A percentile compares a stretch with the other conserved stretches of the same genome.
phyloP scores from a whole-genome alignment of 108 stramenopile genomes.

The Cyclotella cryptica region DNA sequence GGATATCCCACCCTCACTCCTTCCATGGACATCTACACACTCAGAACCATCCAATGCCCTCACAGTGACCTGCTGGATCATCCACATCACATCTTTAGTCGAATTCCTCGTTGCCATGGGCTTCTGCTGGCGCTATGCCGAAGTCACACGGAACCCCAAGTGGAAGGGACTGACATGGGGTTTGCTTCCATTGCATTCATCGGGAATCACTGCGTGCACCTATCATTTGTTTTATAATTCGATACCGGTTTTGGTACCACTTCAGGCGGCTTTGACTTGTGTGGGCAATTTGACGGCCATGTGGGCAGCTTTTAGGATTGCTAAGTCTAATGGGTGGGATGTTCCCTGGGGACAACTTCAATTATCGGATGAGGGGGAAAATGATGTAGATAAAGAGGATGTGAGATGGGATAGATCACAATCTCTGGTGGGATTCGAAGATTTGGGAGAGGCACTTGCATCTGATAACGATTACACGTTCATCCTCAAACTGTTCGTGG shows the following conservation, averaged over 20 bases:
- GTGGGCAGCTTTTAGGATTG: slow-evolving; percentile 76
- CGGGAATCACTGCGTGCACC: slow-evolving; percentile 92
- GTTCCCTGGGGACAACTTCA: slow-evolving; percentile 37
- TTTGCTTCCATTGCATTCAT: slow-evolving; percentile 87
- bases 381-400: background rate
- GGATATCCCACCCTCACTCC: slow-evolving; percentile 57
- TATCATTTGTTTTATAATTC: slow-evolving; percentile 95
- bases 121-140: slow-evolving; percentile 84
- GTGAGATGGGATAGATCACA: slow-evolving; percentile 44
- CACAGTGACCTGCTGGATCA: slow-evolving; percentile 84
- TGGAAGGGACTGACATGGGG: slow-evolving; percentile 96
- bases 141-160: slow-evolving; percentile 64
- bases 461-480: slow-evolving; percentile 80
- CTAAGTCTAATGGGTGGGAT: slow-evolving; percentile 78
- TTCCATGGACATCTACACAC: slow-evolving; percentile 40
- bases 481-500: slow-evolving; percentile 79
- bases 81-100: slow-evolving; percentile 87
- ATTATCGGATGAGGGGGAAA: background rate
- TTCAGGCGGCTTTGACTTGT: slow-evolving; percentile 86
- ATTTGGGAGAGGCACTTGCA: slow-evolving; percentile 74
- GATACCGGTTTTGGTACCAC: slow-evolving; percentile 82
- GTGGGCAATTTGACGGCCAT: slow-evolving; percentile 86
- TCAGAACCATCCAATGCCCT: slow-evolving; percentile 74
- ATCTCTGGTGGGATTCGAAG: slow-evolving; percentile 80
- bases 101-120: slow-evolving; percentile 94